Evolutionary conservation across 1,284 basidiomycete genomes (phyloP), one percentile per base, ranked within the genome.

Genomic region (Naganishia sp.): DNA sequence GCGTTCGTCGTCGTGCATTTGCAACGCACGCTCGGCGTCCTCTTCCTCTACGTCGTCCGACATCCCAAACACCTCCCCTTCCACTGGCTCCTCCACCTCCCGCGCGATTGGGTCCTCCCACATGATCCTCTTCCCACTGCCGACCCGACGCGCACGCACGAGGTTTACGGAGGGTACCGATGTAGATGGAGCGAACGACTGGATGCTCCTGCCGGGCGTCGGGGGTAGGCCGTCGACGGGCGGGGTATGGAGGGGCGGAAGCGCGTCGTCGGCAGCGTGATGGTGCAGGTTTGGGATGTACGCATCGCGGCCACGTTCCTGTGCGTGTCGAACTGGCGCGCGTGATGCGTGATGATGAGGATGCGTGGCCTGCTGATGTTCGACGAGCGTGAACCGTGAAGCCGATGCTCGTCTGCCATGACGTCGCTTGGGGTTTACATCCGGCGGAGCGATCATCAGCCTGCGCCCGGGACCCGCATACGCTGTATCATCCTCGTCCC

Each of bases 1-100:
- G 23, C 16, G 43, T 15, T 23, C 59, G 33, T 33, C 31, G 3
- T 49, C 39, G 6, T 43, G 23, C 16, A 6, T 43, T 36, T 2
- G 50, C 59, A 7, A 13, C 28, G 28, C 5, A 28, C 28, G 9
- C 2, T 28, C 48, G 9, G 43, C 48, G 9, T 10, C 9, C 16
- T 55, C 53, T 18, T 49, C 46, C 31, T 49, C 36, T 2, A 31
- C 59, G 42, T 61, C 48, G 16, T 61, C 59, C 15, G 48, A 25
- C 21, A 52, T 23, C 10, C 59, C 59, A 52, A 61, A 61, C 11
- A 61, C 49, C 28, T 52, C 59, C 3, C 59, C 48, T 25, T 61
- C 59, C 0, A 61, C 48, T 4, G 59, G 59, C 23, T 61, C 59
- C 2, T 52, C 36, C 48, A 42, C 18, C 16, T 44, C 39, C 7